phyloP scores from a whole-genome alignment of 2,329 filamentous ascomycete genomes.

The Xylaria sp. region DNA sequence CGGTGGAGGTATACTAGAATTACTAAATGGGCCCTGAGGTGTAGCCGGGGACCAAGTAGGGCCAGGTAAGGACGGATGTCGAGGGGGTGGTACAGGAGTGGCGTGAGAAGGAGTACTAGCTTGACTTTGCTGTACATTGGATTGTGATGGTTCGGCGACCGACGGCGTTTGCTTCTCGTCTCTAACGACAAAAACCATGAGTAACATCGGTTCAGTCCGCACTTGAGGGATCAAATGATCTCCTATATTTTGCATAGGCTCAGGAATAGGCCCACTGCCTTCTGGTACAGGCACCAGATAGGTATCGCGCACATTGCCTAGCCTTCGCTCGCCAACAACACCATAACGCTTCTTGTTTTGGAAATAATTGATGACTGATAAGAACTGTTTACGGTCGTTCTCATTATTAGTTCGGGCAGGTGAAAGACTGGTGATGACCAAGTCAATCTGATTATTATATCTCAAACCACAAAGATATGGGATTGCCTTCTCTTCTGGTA shows the following conservation, averaged over 20 bases:
- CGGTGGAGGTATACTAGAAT: conserved; percentile 37
- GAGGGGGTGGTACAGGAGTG: conserved; percentile 51
- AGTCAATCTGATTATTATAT: conserved; percentile 83
- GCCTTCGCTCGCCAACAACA: conserved; percentile 80
- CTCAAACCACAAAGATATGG: conserved; percentile 91
- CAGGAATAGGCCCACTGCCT: conserved; percentile 76
- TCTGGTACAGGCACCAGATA: conserved; percentile 88
- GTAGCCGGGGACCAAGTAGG: conserved; percentile 66
- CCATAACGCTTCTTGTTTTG: conserved; percentile 83
- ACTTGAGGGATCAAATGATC: conserved; percentile 81
- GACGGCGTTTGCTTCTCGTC: conserved; percentile 60
- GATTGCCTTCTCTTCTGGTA: conserved; percentile 83
- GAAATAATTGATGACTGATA: conserved; percentile 89
- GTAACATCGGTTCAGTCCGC: conserved; percentile 77
- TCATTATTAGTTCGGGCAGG: conserved; percentile 66
- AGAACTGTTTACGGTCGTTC: conserved; percentile 70
- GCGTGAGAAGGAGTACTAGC: conserved; percentile 44
- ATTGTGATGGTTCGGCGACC: conserved; percentile 43
- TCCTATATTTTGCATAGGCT: conserved; percentile 89
- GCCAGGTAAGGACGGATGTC: conserved; percentile 61
- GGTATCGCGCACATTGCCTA: conserved; percentile 83
- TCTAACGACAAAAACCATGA: conserved; percentile 86
- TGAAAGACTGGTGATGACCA: conserved; percentile 80
- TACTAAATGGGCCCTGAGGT: conserved; percentile 52
- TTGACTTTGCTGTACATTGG: conserved; percentile 44